Evolutionary conservation across 108 stramenopile species (phyloP), one percentile per base, ranked within the genome.

Genomic region (Hondaea fermentalgiana): DNA sequence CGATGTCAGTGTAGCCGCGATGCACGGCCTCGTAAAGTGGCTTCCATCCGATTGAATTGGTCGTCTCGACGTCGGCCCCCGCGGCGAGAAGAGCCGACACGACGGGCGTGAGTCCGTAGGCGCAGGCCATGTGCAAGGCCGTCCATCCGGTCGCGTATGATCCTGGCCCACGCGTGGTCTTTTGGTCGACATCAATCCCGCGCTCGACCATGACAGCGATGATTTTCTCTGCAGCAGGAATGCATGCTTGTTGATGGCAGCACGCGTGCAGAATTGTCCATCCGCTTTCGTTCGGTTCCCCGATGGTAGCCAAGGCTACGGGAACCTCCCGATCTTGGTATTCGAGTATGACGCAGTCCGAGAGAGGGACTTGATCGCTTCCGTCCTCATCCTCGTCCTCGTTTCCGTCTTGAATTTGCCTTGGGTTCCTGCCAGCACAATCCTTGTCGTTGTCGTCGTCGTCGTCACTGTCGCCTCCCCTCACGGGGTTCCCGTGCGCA

Each of bases 191-290:
- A 42, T 72, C 60, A 3, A 89, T 88, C 5, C 91, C 91, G 5
- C 43, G 58, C 21, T 59, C 58, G 58, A 60, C 53, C 28, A 88
- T 45, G 29, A 91, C 92, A 29, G 90, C 58, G n/a, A 91, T 72
- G 28, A 87, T 19, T 10, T 72, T 25, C 17, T 90, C 51, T 5
- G 92, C 93, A 29, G 91, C 90, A 0, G 44, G 29, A 23, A 87
- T 88, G 5, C 93, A 91, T 3, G 92, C 44, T n/a, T 87, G 72
- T 58, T 59, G 87, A 87, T 93, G 92, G 87, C 93, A 94, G 91
- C 93, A 93, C 21, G 93, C 91, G 88, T 94, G 93, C 53, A 94
- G 88, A 51, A 93, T 89, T 44, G 93, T 93, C 93, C 93, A 94
- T 5, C 90, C 92, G 12, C 88, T 92, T 19, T 87, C 92, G 49